These are phyloP conservation scores for Dichomitus squalens DNA, from an alignment of 1,284 basidiomycete species.

Conservation along the genomic window DNA sequence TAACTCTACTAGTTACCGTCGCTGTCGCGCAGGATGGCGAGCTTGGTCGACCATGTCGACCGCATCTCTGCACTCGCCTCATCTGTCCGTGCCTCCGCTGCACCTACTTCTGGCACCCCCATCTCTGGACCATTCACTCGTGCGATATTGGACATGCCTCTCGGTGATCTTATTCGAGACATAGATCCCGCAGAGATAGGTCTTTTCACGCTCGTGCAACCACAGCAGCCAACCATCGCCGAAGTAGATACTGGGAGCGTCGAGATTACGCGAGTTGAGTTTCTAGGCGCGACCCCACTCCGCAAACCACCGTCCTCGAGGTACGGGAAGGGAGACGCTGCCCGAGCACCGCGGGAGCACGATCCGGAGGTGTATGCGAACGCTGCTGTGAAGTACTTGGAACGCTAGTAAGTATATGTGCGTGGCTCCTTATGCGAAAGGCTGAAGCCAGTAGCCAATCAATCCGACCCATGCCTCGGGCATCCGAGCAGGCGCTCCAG, in stretches of 20 bases:
- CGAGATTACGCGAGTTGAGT: constrained; percentile 62
- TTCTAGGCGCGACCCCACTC: constrained; percentile 71
- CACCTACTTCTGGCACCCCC: constrained; percentile 16
- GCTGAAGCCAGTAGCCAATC: constrained; percentile 45
- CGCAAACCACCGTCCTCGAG: constrained; percentile 44
- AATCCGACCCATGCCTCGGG: constrained; percentile 73
- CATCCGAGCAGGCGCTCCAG: constrained; percentile 53
- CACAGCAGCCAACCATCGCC: constrained; percentile 24
- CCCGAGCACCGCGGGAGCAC: constrained; percentile 44
- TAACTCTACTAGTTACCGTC: neutral
- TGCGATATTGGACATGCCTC: constrained; percentile 60
- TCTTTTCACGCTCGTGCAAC: constrained; percentile 59
- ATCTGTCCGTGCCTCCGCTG: constrained; percentile 37
- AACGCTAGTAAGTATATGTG: constrained; percentile 61
- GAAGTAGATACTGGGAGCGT: constrained; percentile 37
- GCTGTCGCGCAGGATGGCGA: constrained; percentile 37
- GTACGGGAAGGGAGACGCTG: constrained; percentile 42
- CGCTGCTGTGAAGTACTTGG: constrained; percentile 73
- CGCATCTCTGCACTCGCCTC: constrained; percentile 40
- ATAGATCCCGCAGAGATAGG: constrained; percentile 75
- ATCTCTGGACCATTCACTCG: constrained; percentile 47
- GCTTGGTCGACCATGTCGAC: constrained; percentile 46
- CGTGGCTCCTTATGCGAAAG: neutral
- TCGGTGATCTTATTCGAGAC: constrained; percentile 77
- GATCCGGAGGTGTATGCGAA: constrained; percentile 75